A percentile compares a stretch with the other conserved stretches of the same genome.
Evolutionary conservation across 352 stramenopile species (phyloP).

Genomic region (Phytophthora aleatoria): DNA sequence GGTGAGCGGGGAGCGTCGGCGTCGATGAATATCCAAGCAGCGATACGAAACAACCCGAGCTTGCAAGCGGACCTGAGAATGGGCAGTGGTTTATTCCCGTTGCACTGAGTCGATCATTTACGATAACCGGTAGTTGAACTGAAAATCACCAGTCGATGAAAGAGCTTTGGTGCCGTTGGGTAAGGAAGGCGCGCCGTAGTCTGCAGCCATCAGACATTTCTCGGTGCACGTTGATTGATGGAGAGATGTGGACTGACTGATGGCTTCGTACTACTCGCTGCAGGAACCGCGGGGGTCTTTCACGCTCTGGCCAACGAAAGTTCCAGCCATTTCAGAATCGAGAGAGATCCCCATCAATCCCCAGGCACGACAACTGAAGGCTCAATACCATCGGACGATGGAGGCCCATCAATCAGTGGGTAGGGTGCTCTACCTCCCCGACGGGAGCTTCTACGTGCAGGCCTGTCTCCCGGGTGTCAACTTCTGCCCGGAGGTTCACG

Average conservation of each 20-base stretch:
- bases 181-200: neutral
- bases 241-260: conserved; percentile 16
- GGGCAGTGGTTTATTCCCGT: neutral
- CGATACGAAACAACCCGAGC: too few species aligned
- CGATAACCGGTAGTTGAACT: neutral
- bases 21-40: neutral
- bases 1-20: neutral
- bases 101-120: too few species aligned
- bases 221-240: conserved; percentile 1
- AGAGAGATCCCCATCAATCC: conserved; percentile 12
- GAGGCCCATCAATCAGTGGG: conserved; percentile 1
- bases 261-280: conserved; percentile 8
- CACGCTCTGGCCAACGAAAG: conserved; percentile 5
- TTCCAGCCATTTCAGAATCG: conserved; percentile 20
- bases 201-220: conserved; percentile 9
- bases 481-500: conserved; percentile 1
- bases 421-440: neutral
- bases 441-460: too few species aligned
- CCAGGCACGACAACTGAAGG: conserved; percentile 4
- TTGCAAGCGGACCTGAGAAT: neutral
- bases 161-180: too few species aligned
- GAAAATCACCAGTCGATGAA: neutral
- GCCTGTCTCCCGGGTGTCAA: neutral
- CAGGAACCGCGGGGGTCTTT: neutral
- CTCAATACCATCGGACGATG: neutral